Evolutionary conservation across 768 basidiomycete genomes (phyloP).

Genomic region (Cytidiella melzeri): DNA sequence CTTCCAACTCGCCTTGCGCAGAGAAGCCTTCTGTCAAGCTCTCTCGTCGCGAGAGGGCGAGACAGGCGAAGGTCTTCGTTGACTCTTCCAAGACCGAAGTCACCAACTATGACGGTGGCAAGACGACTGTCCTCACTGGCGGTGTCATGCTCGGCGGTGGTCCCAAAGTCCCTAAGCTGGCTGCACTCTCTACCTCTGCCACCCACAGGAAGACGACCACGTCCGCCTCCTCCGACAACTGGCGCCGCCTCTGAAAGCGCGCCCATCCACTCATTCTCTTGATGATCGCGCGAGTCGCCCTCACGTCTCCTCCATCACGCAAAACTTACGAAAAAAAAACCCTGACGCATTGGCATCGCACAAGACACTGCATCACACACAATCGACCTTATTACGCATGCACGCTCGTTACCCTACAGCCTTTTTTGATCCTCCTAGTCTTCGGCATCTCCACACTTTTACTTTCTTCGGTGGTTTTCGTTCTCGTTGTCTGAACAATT

Average conservation of each 20-base stretch:
- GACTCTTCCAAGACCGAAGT: constrained; percentile 73
- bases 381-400: background rate
- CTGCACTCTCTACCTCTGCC: constrained; percentile 29
- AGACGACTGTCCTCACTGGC: constrained; percentile 82
- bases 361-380: background rate
- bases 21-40: constrained; percentile 35
- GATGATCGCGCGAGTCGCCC: background rate
- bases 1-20: constrained; percentile 22
- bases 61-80: constrained; percentile 65
- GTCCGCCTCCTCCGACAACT: constrained; percentile 32
- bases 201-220: constrained; percentile 18
- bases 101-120: constrained; percentile 82
- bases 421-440: constrained; percentile 1
- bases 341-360: constrained; percentile 4
- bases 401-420: constrained; percentile 10
- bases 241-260: constrained; percentile 45
- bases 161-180: constrained; percentile 13
- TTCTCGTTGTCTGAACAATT: constrained; percentile 26
- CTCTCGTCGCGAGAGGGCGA: constrained; percentile 63
- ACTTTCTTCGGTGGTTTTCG: constrained; percentile 27
- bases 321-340: constrained; percentile 4
- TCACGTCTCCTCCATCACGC: constrained; percentile 3
- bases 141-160: constrained; percentile 75
- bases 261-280: too few species aligned
- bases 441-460: constrained; percentile 15